Evolutionary conservation across 352 stramenopile genomes (phyloP).

Genomic region (Phytophthora pisi): DNA sequence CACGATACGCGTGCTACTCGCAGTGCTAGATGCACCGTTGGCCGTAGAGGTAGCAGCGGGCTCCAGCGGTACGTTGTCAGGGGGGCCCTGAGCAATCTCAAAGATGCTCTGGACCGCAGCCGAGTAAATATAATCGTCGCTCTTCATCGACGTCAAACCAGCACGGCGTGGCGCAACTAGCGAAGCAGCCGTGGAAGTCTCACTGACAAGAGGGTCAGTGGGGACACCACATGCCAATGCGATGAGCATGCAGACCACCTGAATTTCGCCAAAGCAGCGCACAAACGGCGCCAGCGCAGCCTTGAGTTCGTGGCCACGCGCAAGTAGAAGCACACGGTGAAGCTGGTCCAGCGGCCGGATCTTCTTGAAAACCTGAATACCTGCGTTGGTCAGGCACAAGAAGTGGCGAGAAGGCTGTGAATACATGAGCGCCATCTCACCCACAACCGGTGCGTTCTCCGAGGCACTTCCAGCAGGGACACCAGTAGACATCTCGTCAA

Average conservation of each 20-base stretch:
- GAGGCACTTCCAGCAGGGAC: conserved; percentile 19
- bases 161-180: conserved; percentile 48
- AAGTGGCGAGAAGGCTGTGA: conserved; percentile 84
- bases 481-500: conserved; percentile 75
- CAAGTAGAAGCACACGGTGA: conserved; percentile 71
- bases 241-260: conserved; percentile 91
- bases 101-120: conserved; percentile 85
- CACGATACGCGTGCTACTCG: conserved; percentile 73
- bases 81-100: conserved; percentile 67
- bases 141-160: conserved; percentile 52
- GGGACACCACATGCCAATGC: conserved; percentile 84
- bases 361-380: conserved; percentile 92
- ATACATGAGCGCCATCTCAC: conserved; percentile 88
- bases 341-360: conserved; percentile 89
- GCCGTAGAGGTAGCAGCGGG: conserved; percentile 24
- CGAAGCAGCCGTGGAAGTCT: conserved; percentile 57
- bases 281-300: conserved; percentile 73
- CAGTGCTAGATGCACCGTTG: conserved; percentile 30
- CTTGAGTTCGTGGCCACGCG: conserved; percentile 74
- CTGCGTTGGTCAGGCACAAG: conserved; percentile 82
- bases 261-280: conserved; percentile 81
- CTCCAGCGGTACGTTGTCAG: conserved; percentile 45
- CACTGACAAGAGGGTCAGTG: conserved; percentile 71
- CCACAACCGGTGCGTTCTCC: conserved; percentile 32
- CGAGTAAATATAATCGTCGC: conserved; percentile 81